Evolutionary conservation across 176 grass and related monocot genomes (phyloP), one percentile per base, ranked within the genome.

Genomic region (Ampelocalamus luodianensis): DNA sequence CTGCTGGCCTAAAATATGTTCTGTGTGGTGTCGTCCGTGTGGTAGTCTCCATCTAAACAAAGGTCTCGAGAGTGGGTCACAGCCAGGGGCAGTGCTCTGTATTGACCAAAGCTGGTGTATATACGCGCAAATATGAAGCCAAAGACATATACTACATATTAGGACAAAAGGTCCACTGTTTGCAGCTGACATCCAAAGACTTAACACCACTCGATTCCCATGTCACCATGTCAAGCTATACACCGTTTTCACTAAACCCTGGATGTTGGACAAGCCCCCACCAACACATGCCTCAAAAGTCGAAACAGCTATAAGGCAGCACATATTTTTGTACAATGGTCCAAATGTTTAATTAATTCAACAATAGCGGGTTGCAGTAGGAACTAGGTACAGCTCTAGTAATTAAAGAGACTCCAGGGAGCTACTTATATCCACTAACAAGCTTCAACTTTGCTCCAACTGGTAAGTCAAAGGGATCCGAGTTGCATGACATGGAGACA

Each of bases 301-400:
- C 37, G 27, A 78, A 77, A 10, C 58, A 77, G 16, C 20, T 65
- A 29, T 36, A 55, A 53, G 46, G 3, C 10, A n/a, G 43, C 18
- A 83, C n/a, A 43, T 3, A 27, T 10, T 29, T 60, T 77, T 46
- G 11, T 22, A 24, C 5, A 16, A 64, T 20, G 72, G 16, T 46
- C 9, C 4, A 84, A 58, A 79, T 66, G 20, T 72, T n/a, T n/a
- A 56, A 84, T 58, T 55, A 73, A 67, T 17, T 67, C 17, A 58
- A 77, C 12, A 23, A 38, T 46, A 22, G 55, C 20, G 48, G 15
- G 46, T 45, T 36, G 68, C 29, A 74, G 65, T 49, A 49, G 46
- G 12, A 15, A 49, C 46, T 64, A 61, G 17, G 23, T 36, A 71
- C 53, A 71, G 22, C 37, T 65, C 5, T 9, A 83, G 45, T 79